Evolutionary conservation across 73 alveolate species (phyloP).

Genomic region (Loxodes magnus): DNA sequence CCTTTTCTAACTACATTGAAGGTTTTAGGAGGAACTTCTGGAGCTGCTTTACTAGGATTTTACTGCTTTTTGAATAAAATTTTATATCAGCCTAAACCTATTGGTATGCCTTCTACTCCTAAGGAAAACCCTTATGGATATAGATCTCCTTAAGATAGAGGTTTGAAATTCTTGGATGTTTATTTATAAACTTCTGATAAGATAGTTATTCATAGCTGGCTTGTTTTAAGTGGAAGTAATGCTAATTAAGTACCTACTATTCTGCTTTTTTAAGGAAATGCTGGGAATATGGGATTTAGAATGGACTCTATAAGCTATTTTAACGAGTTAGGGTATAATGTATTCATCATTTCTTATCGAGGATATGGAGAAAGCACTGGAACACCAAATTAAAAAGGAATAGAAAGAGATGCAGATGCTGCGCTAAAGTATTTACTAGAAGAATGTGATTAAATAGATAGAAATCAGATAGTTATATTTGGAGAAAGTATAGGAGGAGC

Average conservation of each 20-base stretch:
- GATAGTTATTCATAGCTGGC: constrained; percentile 44
- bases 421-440: constrained; percentile 45
- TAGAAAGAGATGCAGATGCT: constrained; percentile 80
- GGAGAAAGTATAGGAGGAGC: constrained; percentile 97
- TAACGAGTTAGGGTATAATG: constrained; percentile 45
- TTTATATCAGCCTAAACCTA: too few species aligned
- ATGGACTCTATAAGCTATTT: constrained; percentile 52
- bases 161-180: constrained; percentile 43
- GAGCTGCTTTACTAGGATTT: too few species aligned
- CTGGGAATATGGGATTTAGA: constrained; percentile 96
- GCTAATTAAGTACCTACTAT: constrained; percentile 49
- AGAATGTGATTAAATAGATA: constrained; percentile 56
- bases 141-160: constrained; percentile 49
- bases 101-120: too few species aligned
- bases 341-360: constrained; percentile 83
- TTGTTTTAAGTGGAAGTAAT: constrained; percentile 19
- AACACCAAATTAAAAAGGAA: constrained; percentile 82
- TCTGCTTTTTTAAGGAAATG: constrained; percentile 89
- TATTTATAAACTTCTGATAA: constrained; percentile 27
- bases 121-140: constrained; percentile 46
- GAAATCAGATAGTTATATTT: constrained; percentile 48
- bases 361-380: constrained; percentile 83
- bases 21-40: too few species aligned
- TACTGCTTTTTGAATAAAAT: too few species aligned
- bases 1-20: too few species aligned